These are phyloP conservation scores for Salicornia ramosissima DNA, from an alignment of 148 eudicot genomes.

Conservation along the genomic window DNA sequence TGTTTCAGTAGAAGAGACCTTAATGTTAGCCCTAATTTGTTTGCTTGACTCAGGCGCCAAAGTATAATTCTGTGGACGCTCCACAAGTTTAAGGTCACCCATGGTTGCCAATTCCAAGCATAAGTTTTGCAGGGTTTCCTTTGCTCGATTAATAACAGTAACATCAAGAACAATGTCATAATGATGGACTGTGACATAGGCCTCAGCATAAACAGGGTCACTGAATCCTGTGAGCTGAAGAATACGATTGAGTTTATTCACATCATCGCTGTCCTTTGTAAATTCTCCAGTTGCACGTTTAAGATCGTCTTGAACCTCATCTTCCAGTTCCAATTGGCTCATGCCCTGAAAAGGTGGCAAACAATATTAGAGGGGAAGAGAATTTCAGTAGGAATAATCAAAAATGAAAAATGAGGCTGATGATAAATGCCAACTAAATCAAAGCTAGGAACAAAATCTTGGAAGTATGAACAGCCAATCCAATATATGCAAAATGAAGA, in stretches of 20 bases:
- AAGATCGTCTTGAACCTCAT: conserved; percentile 91
- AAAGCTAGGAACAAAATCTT: too few species aligned
- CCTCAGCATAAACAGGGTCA: conserved; percentile 97
- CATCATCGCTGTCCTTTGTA: conserved; percentile 71
- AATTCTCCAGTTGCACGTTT: conserved; percentile 97
- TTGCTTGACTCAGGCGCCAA: conserved; percentile 93
- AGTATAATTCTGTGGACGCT: conserved; percentile 94
- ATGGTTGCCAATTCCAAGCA: conserved; percentile 96
- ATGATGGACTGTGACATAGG: conserved; percentile 98
- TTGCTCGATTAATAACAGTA: conserved; percentile 85
- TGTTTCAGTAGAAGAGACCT: conserved; percentile 95
- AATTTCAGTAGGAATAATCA: background rate
- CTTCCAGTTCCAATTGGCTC: conserved; percentile 98
- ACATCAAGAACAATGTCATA: conserved; percentile 97
- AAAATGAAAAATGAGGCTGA: background rate
- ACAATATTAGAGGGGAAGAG: conserved; percentile 7
- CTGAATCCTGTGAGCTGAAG: conserved; percentile 95
- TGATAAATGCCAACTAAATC: too few species aligned
- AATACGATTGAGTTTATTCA: conserved; percentile 82
- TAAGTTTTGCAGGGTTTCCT: conserved; percentile 86
- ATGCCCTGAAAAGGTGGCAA: conserved; percentile 53
- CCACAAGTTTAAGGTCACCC: conserved; percentile 99
- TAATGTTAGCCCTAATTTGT: conserved; percentile 89
- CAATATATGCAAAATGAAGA: background rate
- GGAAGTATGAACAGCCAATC: background rate